Evolutionary conservation across 2,329 filamentous ascomycete species (phyloP).

Genomic region (Ciborinia camelliae): DNA sequence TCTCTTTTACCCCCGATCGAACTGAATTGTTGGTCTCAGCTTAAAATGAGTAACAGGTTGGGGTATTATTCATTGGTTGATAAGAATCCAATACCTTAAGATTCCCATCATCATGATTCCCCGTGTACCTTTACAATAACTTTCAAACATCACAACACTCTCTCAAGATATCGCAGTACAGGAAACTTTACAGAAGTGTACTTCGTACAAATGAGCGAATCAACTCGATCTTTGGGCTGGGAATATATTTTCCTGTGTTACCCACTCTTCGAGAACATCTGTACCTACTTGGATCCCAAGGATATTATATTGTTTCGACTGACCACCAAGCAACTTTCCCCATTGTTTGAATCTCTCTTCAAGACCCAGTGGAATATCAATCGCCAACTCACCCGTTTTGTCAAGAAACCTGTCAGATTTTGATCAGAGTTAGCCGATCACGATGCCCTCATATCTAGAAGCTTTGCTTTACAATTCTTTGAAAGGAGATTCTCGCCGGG

Average conservation of each 20-base stretch:
- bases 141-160: background rate
- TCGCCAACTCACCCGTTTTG: background rate
- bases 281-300: background rate
- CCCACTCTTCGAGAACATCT: conserved; percentile 3
- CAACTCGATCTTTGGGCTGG: background rate
- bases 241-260: background rate
- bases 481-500: conserved; percentile 16
- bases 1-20: too few relatives aligned
- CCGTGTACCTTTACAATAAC: background rate
- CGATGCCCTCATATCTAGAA: conserved; percentile 19
- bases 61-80: background rate
- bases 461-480: conserved; percentile 21
- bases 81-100: too few relatives aligned
- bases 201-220: background rate
- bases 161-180: background rate
- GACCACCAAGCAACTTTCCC: background rate
- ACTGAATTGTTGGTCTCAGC: background rate
- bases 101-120: background rate
- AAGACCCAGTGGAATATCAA: background rate
- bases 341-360: background rate
- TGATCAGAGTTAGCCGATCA: conserved; percentile 4
- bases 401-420: background rate
- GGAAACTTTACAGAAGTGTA: background rate
- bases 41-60: background rate
- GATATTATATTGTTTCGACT: background rate